Base-by-base conservation (phyloP, 495 filamentous ascomycete genomes). In the Daldinia decipiens region DNA sequence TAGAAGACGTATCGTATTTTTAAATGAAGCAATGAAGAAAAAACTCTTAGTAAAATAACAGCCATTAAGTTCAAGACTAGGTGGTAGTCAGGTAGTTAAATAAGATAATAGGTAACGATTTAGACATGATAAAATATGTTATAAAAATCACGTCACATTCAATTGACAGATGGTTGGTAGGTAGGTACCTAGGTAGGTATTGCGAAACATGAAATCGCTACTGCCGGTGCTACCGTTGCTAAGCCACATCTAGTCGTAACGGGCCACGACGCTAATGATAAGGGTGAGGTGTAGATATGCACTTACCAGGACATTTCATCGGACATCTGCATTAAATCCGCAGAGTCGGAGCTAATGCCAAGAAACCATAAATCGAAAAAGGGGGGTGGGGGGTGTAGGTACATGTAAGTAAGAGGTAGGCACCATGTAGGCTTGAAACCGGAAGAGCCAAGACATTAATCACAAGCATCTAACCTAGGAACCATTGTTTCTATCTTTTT, bases 371-470 rank as follows among this genome's bases (percentile, higher is more conserved):
- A 59, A 34, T 69, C 53, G 31, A 29, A 54, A 61, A 61, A 47
- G 61, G 60, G 67, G 67, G 63, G 67, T 32, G 54, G 55, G 67
- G 67, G 67, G n/a, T n/a, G n/a, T n/a, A n/a, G 53, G 9, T 53
- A 59, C 3, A 24, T 31, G 29, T 29, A 32, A 9, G 29, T 32
- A 34, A 34, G 32, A 34, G 8, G 9, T 8, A 65, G 26, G 26
- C 21, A 24, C 21, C 21, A 24, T 24, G 21, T 27, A 27, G 26
- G 36, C 32, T 55, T 50, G 38, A 62, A 65, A 64, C 36, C 58
- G 43, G 34, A 60, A 67, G 26, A 62, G 69, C 69, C 69, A 72
- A 72, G 69, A 68, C 69, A 54, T 65, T 43, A 56, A 70, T 70
- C 45, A 59, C 61, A 59, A 26, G 67, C 32, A 59, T 17, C 19